A percentile compares a stretch with the other conserved stretches of the same genome.
phyloP scores from a whole-genome alignment of 2,329 filamentous ascomycete species.

The Neonectria coccinea region DNA sequence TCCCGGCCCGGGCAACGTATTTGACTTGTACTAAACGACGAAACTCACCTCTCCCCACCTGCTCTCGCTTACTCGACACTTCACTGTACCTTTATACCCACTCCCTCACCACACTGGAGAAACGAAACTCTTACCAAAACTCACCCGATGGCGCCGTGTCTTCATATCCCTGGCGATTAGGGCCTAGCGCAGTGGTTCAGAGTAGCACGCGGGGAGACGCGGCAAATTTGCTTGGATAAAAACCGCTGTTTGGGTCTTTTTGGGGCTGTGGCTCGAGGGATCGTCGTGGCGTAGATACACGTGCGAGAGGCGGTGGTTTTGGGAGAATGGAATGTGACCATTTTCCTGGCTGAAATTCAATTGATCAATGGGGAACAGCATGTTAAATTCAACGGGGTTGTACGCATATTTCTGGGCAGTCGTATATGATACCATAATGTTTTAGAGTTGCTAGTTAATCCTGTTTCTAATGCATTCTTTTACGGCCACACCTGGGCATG shows the following conservation, averaged over 20 bases:
- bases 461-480: neutral
- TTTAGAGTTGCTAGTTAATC: neutral
- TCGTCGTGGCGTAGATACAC: neutral
- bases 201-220: conserved; percentile 2
- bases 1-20: conserved; percentile 48
- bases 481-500: neutral
- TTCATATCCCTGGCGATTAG: neutral
- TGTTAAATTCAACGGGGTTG: neutral
- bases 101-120: neutral
- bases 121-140: neutral
- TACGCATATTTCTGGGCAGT: neutral
- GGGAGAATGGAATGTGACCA: neutral
- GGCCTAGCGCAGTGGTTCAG: conserved; percentile 8
- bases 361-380: neutral
- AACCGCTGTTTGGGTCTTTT: neutral
- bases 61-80: neutral
- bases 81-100: neutral
- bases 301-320: conserved; percentile 2
- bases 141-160: neutral
- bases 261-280: conserved; percentile 2
- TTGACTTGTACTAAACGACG: conserved; percentile 47
- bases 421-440: conserved; percentile 21
- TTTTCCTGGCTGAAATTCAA: neutral
- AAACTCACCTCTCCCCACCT: neutral
- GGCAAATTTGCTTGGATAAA: neutral